Evolutionary conservation across 73 alveolate species (phyloP), one percentile per base, ranked within the genome.

Genomic region (Paramecium bursaria): DNA sequence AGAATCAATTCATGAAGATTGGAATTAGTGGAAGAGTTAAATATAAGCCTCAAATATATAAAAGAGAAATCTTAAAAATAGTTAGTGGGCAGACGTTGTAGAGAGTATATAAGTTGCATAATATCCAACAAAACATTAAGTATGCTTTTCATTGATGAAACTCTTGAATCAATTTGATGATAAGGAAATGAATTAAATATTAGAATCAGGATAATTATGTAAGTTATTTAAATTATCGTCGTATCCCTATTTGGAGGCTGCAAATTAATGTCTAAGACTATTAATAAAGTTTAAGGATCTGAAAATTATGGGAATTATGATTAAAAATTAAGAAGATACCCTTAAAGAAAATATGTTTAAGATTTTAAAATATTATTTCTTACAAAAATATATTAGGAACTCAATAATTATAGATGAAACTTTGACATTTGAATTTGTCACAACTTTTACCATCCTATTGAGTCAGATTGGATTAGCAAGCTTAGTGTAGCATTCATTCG

Each of bases 41-140:
- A 67, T 67, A 3, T 19, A 67, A 67, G 82, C 82, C 22, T 39
- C 11, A 14, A 67, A 67, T 67, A 67, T 67, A 25, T 19, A 67
- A 67, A 35, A 67, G 11, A 67, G 44, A 27, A 67, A 67, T 42
- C 7, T 67, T 19, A 67, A 67, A 67, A 42, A 67, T 67, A 67
- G 60, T 67, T 10, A 67, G 44, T 67, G 82, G 82, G 82, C 82
- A 10, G 29, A 67, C 22, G 82, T 39, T 39, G 7, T 67, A 15
- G 82, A 67, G 5, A 42, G 44, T 10, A 67, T 67, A 4, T 14
- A 42, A 2, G 57, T 67, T 0, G 19, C 82, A 31, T 33, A 31
- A 39, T 67, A 39, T 42, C 82, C 82, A 14, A 47, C 33, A 7
- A 39, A 30, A 19, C 44, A 31, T 19, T 21, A 39, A 35, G 14